Base-by-base conservation (phyloP, 2,329 filamentous ascomycete genomes). In the Dothiorella sarmentorum region DNA sequence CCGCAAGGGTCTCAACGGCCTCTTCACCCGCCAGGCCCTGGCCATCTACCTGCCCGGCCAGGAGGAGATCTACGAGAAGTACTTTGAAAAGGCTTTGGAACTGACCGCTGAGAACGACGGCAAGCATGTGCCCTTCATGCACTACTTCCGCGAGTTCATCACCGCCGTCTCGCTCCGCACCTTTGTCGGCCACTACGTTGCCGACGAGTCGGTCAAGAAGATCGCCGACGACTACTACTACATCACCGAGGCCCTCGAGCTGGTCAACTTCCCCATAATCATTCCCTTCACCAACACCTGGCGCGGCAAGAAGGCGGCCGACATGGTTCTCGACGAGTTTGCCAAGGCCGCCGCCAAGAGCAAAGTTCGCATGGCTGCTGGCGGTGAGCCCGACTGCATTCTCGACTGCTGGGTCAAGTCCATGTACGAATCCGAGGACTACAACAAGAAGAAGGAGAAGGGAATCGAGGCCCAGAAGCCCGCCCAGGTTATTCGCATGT, bases 201-300 rank as follows among this genome's bases (percentile, higher is more conserved):
- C 88, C 44, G 89, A 96, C 61, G 89, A 91, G 72, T 85, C 89
- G 49, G 87, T 97, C 69, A 93, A 95, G 83, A 92, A 90, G 80
- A 94, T 97, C 64, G 89, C 93, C 62, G 89, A 96, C 75, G 92
- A 97, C 76, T 99, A 96, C 79, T 97, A 96, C 76, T 84, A 93
- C 64, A 96, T 97, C 71, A 97, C 94, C 13, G 93, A 89, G 60
- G 94, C 94, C 20, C 84, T 97, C 65, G 94, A 99, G 76, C 84
- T 97, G 45, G 94, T 99, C 80, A 97, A 97, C 80, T 96, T 97
- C 80, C 93, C 94, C 61, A 89, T 97, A 76, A 97, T 97, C 71
- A 76, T 97, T 38, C 93, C 93, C 37, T 97, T 85, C 80, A 97
- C 92, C 71, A 93, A 91, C 80, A 91, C 91, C 4, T 97, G 91